phyloP scores from a whole-genome alignment of 768 basidiomycete genomes.

The Wakefieldia striispora region DNA sequence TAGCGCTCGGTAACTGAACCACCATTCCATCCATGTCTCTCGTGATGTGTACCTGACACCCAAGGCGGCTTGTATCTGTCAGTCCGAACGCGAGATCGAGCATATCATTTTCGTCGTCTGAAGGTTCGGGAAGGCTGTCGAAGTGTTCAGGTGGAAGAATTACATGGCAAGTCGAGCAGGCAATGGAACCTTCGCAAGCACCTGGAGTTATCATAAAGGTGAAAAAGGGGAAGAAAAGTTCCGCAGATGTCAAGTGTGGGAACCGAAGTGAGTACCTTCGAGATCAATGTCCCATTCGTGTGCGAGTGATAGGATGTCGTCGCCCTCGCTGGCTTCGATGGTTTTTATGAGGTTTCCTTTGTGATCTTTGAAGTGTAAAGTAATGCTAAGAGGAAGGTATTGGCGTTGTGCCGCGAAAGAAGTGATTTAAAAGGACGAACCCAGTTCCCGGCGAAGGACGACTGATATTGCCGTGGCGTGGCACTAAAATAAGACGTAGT shows the following conservation, averaged over 20 bases:
- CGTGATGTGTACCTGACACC: constrained; percentile 77
- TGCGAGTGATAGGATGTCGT: constrained; percentile 86
- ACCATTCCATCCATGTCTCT: constrained; percentile 82
- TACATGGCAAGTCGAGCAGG: constrained; percentile 97
- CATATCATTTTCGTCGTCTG: constrained; percentile 98
- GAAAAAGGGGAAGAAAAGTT: neutral
- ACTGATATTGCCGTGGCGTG: constrained; percentile 50
- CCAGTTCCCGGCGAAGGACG: constrained; percentile 69
- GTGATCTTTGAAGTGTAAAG: constrained; percentile 85
- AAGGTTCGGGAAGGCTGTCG: constrained; percentile 86
- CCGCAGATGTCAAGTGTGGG: neutral
- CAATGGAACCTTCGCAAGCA: constrained; percentile 94
- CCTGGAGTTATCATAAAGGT: constrained; percentile 45
- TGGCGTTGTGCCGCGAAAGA: neutral
- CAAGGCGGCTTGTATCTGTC: constrained; percentile 86
- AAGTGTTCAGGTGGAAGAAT: constrained; percentile 67
- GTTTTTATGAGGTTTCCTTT: constrained; percentile 83
- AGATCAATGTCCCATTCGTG: constrained; percentile 96
- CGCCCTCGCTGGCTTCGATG: constrained; percentile 90
- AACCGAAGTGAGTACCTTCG: constrained; percentile 60
- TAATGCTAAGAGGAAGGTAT: constrained; percentile 56
- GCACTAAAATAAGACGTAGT: constrained; percentile 7
- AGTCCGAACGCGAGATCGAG: constrained; percentile 97
- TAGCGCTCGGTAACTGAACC: constrained; percentile 85
- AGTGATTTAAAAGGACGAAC: constrained; percentile 34